Conservation (phyloP, 73 alveolate genomes). For the Effrenium voratum region DNA sequence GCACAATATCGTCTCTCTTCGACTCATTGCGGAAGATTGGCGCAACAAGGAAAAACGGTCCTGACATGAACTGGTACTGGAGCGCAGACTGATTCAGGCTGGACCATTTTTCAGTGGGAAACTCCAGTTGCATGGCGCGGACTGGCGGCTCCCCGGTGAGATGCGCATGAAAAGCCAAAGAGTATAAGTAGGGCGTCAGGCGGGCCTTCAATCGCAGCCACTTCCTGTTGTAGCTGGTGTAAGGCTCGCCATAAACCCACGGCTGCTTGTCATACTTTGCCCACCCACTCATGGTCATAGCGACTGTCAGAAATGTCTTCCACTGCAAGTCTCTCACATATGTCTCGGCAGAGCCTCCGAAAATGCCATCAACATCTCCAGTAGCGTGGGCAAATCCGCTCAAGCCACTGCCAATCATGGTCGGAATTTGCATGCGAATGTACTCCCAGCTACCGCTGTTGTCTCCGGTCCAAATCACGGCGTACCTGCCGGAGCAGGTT, state of each 20-base stretch:
- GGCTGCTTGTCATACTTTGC: conserved; percentile 70
- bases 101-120: conserved; percentile 38
- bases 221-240: conserved; percentile 58
- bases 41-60: conserved; percentile 60
- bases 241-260: conserved; percentile 48
- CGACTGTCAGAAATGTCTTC: conserved; percentile 41
- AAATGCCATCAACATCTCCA: conserved; percentile 56
- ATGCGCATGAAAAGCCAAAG: conserved; percentile 41
- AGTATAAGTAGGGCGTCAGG: conserved; percentile 45
- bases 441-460: conserved; percentile 48
- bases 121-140: conserved; percentile 70
- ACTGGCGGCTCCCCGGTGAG: conserved; percentile 55
- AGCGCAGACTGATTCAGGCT: conserved; percentile 10
- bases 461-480: conserved; percentile 63
- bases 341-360: conserved; percentile 59
- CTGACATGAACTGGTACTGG: conserved; percentile 59
- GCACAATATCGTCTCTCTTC: not conserved
- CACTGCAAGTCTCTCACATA: conserved; percentile 71
- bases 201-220: conserved; percentile 23
- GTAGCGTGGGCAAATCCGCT: conserved; percentile 42
- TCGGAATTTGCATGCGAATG: conserved; percentile 59
- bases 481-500: not conserved
- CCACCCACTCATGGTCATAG: conserved; percentile 73
- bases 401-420: conserved; percentile 36
- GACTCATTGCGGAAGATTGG: conserved; percentile 63